Conservation (phyloP, 345 rosid species). For the Cochlearia excelsa region DNA sequence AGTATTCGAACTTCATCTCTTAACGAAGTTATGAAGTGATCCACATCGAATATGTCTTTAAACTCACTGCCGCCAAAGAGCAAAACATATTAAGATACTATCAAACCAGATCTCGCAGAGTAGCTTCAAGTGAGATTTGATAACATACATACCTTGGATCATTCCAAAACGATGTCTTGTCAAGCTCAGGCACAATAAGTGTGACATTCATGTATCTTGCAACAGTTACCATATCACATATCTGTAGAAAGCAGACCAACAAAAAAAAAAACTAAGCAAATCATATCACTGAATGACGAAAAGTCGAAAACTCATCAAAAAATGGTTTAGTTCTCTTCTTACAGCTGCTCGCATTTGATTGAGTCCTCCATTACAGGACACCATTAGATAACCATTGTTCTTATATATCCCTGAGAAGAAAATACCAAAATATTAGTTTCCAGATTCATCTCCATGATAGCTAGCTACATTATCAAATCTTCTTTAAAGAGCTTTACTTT, state of each 20-base stretch:
- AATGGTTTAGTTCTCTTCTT: slow-evolving; percentile 32
- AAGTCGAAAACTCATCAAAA: background rate
- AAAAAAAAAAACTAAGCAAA: slow-evolving; percentile 24
- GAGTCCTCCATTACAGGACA: slow-evolving; percentile 98
- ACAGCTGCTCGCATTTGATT: slow-evolving; percentile 99
- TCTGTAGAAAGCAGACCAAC: slow-evolving; percentile 45
- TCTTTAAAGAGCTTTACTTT: slow-evolving; percentile 49
- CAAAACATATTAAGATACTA: background rate
- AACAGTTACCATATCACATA: slow-evolving; percentile 92
- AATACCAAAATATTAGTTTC: slow-evolving; percentile 6
- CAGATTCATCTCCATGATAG: slow-evolving; percentile 15
- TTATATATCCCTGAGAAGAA: slow-evolving; percentile 57
- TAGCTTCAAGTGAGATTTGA: slow-evolving; percentile 1
- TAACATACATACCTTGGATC: slow-evolving; percentile 68
- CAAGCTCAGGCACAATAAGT: slow-evolving; percentile 64
- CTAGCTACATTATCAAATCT: slow-evolving; percentile 1
- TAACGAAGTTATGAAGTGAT: slow-evolving; percentile 83
- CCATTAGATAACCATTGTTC: slow-evolving; percentile 90
- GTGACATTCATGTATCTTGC: slow-evolving; percentile 89
- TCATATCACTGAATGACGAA: slow-evolving; percentile 4
- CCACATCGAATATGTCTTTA: slow-evolving; percentile 84
- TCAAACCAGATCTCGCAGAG: slow-evolving; percentile 4
- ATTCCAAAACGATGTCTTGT: slow-evolving; percentile 59
- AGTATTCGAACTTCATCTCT: slow-evolving; percentile 90
- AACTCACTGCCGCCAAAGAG: slow-evolving; percentile 59